Evolutionary conservation across 495 filamentous ascomycete genomes (phyloP).

Genomic region (Penicillium psychrofluorescens): DNA sequence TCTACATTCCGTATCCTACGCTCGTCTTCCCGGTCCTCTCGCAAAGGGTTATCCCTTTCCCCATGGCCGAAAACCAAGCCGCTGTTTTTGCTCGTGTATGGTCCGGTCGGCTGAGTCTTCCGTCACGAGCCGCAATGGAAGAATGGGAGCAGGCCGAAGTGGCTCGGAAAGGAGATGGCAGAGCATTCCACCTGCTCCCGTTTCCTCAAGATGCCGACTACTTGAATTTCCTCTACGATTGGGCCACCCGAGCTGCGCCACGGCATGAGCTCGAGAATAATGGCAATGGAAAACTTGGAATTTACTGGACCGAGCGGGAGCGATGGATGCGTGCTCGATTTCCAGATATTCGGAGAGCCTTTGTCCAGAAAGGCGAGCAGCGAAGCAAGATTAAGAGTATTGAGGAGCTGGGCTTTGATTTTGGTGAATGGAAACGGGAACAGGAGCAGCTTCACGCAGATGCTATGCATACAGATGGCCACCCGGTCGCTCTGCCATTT

Average conservation of each 20-base stretch:
- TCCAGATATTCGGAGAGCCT: constrained; percentile 49
- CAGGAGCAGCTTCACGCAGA: constrained; percentile 8
- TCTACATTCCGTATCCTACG: constrained; percentile 68
- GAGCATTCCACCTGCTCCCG: constrained; percentile 55
- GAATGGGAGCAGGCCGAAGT: constrained; percentile 49
- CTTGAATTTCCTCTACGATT: constrained; percentile 62
- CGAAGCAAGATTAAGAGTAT: constrained; percentile 37
- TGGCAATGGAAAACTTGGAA: constrained; percentile 54
- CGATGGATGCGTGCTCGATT: constrained; percentile 54
- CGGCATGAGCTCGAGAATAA: constrained; percentile 35
- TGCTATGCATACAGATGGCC: constrained; percentile 3
- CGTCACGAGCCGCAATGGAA: constrained; percentile 53
- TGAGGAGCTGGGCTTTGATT: constrained; percentile 56
- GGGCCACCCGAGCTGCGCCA: constrained; percentile 41
- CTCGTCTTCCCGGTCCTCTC: constrained; percentile 70
- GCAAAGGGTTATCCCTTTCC: constrained; percentile 79
- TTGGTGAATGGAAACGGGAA: constrained; percentile 31
- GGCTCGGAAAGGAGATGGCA: constrained; percentile 39
- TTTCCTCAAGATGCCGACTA: constrained; percentile 74
- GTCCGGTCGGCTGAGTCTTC: constrained; percentile 59
- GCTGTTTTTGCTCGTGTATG: constrained; percentile 70
- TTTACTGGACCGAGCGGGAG: constrained; percentile 59
- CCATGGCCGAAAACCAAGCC: constrained; percentile 69
- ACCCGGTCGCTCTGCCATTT: background rate
- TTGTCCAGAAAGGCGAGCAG: constrained; percentile 38